A percentile compares a stretch with the other conserved stretches of the same genome.
Conservation (phyloP, 1,284 basidiomycete genomes). For the Sphaerobolus stellatus region DNA sequence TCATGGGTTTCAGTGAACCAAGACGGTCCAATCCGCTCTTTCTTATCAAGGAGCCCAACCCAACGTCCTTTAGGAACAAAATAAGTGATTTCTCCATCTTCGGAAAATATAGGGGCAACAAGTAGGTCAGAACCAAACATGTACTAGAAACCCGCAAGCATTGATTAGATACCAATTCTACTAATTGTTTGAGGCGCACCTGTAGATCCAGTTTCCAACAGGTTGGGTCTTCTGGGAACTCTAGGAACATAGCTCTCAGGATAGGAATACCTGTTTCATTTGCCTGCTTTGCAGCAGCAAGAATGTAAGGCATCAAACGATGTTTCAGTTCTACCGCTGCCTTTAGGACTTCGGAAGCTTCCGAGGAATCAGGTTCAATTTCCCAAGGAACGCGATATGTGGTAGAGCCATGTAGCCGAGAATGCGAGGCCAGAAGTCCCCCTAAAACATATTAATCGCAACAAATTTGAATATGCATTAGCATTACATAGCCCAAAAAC, state of each 20-base stretch:
- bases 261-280: conserved; percentile 59
- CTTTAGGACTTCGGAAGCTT: conserved; percentile 10
- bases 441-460: conserved; percentile 2
- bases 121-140: conserved; percentile 71
- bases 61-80: conserved; percentile 35
- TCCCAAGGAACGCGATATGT: conserved; percentile 80
- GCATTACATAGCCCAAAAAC: background rate
- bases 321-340: conserved; percentile 61
- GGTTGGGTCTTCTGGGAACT: conserved; percentile 67
- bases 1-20: conserved; percentile 10
- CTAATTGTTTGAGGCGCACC: background rate
- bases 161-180: background rate
- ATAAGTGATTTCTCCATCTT: conserved; percentile 53
- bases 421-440: conserved; percentile 69
- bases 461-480: too few species aligned
- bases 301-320: conserved; percentile 71
- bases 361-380: conserved; percentile 39
- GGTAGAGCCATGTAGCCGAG: conserved; percentile 67
- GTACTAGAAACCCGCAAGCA: conserved; percentile 38
- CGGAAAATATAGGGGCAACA: conserved; percentile 71
- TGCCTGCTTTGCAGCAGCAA: conserved; percentile 57
- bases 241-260: conserved; percentile 72
- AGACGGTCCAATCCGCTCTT: conserved; percentile 4
- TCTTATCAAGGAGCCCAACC: conserved; percentile 9
- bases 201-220: conserved; percentile 59